Conservation (phyloP, 2,329 filamentous ascomycete genomes). For the Trichoderma sp. region DNA sequence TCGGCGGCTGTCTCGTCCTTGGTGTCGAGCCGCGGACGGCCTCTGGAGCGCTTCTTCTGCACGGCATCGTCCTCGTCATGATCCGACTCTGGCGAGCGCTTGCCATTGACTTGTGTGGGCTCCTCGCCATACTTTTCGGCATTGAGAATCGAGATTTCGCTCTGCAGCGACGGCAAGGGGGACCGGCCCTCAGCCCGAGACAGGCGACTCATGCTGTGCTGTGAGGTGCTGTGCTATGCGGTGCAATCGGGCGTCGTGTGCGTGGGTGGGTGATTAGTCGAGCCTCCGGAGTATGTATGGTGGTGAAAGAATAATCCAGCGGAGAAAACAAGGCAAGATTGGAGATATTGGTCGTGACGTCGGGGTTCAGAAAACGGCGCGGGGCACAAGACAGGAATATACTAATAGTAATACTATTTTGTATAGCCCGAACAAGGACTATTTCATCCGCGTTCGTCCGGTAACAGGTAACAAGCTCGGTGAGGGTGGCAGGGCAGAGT, state of each 20-base stretch:
- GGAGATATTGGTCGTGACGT: background rate
- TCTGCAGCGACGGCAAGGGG: conserved; percentile 13
- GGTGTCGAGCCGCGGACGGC: conserved; percentile 72
- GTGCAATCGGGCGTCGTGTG: background rate
- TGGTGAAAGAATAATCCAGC: background rate
- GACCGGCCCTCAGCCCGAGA: conserved; percentile 5
- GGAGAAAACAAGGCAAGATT: background rate
- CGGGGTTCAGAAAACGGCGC: background rate
- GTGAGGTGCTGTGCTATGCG: background rate
- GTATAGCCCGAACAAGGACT: background rate
- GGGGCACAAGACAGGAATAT: background rate
- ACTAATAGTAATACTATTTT: background rate
- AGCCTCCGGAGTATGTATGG: background rate
- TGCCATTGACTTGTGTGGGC: conserved; percentile 17
- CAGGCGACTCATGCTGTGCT: conserved; percentile 14
- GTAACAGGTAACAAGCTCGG: background rate
- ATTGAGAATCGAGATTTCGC: conserved; percentile 18
- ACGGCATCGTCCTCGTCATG: conserved; percentile 41
- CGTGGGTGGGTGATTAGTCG: conserved; percentile 4
- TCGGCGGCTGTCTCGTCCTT: conserved; percentile 75
- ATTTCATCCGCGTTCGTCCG: conserved; percentile 16
- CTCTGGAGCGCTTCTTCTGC: conserved; percentile 62
- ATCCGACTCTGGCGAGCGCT: conserved; percentile 27
- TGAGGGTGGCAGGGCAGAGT: background rate
- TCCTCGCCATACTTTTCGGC: conserved; percentile 16